Evolutionary conservation across 352 stramenopile genomes (phyloP).

Genomic region (Phytophthora megakarya): DNA sequence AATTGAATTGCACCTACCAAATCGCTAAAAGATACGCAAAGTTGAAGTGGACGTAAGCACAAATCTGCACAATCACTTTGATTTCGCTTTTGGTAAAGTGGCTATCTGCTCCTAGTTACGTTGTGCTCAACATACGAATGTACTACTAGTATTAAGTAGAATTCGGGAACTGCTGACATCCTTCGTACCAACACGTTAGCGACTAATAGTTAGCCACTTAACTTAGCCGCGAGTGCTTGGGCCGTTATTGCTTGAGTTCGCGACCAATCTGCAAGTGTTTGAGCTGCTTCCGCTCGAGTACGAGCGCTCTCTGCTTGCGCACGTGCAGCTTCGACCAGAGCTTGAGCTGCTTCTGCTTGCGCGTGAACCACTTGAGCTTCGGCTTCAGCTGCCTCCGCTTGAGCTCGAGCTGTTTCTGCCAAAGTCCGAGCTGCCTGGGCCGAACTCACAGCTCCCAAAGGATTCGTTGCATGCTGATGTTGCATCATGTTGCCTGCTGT

Average conservation of each 20-base stretch:
- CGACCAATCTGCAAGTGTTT: constrained; percentile 25
- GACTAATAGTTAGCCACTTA: background rate
- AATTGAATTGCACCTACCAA: constrained; percentile 27
- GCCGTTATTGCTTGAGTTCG: constrained; percentile 13
- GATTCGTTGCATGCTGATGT: background rate
- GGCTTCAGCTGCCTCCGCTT: constrained; percentile 29
- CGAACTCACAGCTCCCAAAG: constrained; percentile 12
- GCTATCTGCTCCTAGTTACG: no score
- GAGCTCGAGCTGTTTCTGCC: constrained; percentile 23
- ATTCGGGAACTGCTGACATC: background rate
- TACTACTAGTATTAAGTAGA: no score
- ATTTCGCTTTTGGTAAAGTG: background rate
- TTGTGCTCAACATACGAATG: no score
- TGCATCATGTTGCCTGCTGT: background rate
- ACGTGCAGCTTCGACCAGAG: constrained; percentile 24
- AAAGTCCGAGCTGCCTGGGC: constrained; percentile 19
- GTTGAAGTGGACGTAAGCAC: constrained; percentile 21
- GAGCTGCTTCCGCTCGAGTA: constrained; percentile 21
- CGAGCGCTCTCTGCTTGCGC: constrained; percentile 26
- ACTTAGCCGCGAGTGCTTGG: constrained; percentile 22
- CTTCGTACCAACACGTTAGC: background rate
- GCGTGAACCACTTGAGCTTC: constrained; percentile 30
- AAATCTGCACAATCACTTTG: background rate
- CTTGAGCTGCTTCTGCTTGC: constrained; percentile 30
- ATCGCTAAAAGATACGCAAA: constrained; percentile 29